Evolutionary conservation across 2,329 filamentous ascomycete genomes (phyloP).

Genomic region (Cercospora janseana): DNA sequence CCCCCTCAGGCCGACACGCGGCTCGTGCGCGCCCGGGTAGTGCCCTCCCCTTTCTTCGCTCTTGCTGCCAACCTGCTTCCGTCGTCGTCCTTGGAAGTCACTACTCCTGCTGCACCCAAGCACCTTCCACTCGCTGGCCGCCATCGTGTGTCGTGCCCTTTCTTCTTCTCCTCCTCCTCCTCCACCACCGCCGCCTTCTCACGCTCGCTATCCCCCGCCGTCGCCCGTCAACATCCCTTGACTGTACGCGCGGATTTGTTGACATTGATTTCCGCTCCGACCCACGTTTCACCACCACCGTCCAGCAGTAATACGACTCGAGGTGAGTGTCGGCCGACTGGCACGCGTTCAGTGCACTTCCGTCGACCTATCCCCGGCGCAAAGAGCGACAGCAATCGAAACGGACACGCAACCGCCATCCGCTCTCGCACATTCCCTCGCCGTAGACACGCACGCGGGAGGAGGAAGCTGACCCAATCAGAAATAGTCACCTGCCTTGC

Average conservation of each 20-base stretch:
- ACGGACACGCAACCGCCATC: not conserved
- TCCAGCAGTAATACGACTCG: constrained; percentile 19
- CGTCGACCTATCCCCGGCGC: not conserved
- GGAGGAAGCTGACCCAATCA: constrained; percentile 21
- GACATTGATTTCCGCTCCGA: constrained; percentile 16
- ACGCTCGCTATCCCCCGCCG: constrained; percentile 13
- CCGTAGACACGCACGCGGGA: constrained; percentile 1
- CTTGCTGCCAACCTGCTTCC: constrained; percentile 10
- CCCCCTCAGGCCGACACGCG: constrained; percentile 2
- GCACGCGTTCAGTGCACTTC: constrained; percentile 1
- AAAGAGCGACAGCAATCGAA: constrained; percentile 5
- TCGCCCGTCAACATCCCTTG: constrained; percentile 15
- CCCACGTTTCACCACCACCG: constrained; percentile 13
- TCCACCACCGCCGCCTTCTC: constrained; percentile 3
- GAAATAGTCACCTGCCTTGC: constrained; percentile 24
- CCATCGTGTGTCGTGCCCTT: constrained; percentile 9
- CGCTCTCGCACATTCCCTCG: constrained; percentile 3
- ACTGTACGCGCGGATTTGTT: constrained; percentile 6
- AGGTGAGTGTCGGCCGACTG: constrained; percentile 15
- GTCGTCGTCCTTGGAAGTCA: not conserved
- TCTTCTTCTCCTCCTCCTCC: constrained; percentile 4
- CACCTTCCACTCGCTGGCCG: constrained; percentile 21
- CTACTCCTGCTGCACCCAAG: constrained; percentile 6
- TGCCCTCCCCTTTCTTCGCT: constrained; percentile 16
- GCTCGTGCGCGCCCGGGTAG: constrained; percentile 11